These are phyloP conservation scores for Skeletonema potamos DNA, from an alignment of 108 stramenopile genomes.

Conservation along the genomic window DNA sequence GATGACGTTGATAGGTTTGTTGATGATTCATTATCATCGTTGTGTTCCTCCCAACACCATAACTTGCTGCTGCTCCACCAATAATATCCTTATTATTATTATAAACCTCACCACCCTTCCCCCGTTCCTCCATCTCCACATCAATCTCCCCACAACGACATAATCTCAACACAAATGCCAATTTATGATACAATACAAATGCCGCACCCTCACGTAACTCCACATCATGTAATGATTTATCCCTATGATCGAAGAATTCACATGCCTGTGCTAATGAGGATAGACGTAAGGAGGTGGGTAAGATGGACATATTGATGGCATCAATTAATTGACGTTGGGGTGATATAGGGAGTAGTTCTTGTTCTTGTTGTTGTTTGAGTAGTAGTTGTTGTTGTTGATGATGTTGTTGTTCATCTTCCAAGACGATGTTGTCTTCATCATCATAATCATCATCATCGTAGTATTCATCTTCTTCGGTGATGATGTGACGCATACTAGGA, in stretches of 20 bases:
- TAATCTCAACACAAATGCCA: constrained; percentile 42
- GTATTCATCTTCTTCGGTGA: not conserved
- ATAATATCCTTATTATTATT: not conserved
- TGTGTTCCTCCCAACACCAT: not conserved
- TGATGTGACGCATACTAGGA: not conserved
- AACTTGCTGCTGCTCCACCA: not conserved
- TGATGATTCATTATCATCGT: constrained; percentile 13
- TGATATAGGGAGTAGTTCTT: constrained; percentile 28
- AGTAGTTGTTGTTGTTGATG: too few species aligned
- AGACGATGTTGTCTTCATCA: not conserved
- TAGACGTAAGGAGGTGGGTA: constrained; percentile 46
- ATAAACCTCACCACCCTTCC: not conserved
- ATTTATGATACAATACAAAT: constrained; percentile 51
- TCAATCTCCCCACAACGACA: constrained; percentile 11
- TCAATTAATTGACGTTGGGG: constrained; percentile 49
- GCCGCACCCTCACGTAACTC: constrained; percentile 55
- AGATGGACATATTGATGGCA: constrained; percentile 55
- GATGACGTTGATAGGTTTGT: constrained; percentile 18
- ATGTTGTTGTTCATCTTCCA: not conserved
- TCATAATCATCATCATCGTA: not conserved
- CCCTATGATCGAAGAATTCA: constrained; percentile 58
- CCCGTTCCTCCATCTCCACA: constrained; percentile 5
- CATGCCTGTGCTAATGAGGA: constrained; percentile 40
- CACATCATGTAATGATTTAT: constrained; percentile 44
- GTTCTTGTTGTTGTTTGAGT: not conserved